Percentiles rank a stretch among this genome's conserved stretches.
Conservation (phyloP, 345 rosid species). For the Eutrema heterophyllum region DNA sequence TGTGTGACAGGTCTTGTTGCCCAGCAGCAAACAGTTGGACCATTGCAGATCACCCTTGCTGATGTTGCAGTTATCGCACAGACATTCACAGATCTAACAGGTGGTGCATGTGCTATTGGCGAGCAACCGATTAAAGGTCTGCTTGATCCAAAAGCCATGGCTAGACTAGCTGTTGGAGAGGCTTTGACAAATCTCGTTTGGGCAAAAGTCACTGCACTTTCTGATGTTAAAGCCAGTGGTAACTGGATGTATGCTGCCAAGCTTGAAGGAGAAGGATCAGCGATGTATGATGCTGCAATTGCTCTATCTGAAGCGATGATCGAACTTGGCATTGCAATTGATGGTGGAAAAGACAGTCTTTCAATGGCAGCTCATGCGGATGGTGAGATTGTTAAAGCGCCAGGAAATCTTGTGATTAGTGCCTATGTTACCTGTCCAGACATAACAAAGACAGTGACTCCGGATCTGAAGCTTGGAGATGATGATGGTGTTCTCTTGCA, state of each 20-base stretch:
- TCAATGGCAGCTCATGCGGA: conserved; percentile 89
- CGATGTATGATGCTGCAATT: conserved; percentile 86
- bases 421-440: conserved; percentile 80
- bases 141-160: conserved; percentile 89
- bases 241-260: conserved; percentile 99
- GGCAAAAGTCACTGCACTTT: conserved; percentile 85
- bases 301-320: conserved; percentile 88
- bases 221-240: conserved; percentile 92
- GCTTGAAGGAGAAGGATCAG: conserved; percentile 94
- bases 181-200: conserved; percentile 92
- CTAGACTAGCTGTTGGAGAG: conserved; percentile 91
- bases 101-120: conserved; percentile 91
- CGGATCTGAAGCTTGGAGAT: conserved; percentile 73
- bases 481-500: conserved; percentile 67
- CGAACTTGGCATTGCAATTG: conserved; percentile 92
- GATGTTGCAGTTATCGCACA: conserved; percentile 97
- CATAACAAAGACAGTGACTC: conserved; percentile 88
- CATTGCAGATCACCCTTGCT: conserved; percentile 84
- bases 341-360: conserved; percentile 93
- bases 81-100: conserved; percentile 64
- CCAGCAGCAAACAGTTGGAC: conserved; percentile 97
- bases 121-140: conserved; percentile 93
- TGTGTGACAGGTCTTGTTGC: conserved; percentile 98
- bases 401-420: conserved; percentile 92
- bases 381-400: conserved; percentile 88